These are phyloP conservation scores for Puccinia sorghi DNA, from an alignment of 1,284 basidiomycete species.

Conservation along the genomic window DNA sequence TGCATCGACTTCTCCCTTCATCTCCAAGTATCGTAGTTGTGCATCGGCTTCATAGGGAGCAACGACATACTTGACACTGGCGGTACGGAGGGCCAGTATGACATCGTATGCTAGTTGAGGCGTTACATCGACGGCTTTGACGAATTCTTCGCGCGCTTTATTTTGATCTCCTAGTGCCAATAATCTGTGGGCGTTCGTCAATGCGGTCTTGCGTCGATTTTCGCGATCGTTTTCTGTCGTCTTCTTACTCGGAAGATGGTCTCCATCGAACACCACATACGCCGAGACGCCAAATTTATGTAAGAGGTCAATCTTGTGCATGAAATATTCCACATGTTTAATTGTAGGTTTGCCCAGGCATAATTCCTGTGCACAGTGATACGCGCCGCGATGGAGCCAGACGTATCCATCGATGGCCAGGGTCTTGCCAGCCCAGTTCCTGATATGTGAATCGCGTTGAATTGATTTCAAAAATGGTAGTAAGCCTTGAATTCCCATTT, in stretches of 20 bases:
- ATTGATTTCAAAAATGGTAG: constrained; percentile 89
- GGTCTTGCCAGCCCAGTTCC: constrained; percentile 76
- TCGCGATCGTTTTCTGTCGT: constrained; percentile 68
- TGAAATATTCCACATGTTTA: constrained; percentile 95
- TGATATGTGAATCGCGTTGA: constrained; percentile 73
- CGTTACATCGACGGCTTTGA: constrained; percentile 91
- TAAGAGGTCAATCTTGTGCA: constrained; percentile 84
- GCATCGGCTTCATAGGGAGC: constrained; percentile 99
- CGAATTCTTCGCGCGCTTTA: constrained; percentile 82
- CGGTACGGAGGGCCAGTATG: constrained; percentile 83
- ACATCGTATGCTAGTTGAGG: constrained; percentile 96
- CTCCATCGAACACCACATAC: constrained; percentile 95
- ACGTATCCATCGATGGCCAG: constrained; percentile 87
- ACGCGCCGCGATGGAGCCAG: constrained; percentile 94
- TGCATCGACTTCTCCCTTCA: constrained; percentile 77
- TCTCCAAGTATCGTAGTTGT: constrained; percentile 90
- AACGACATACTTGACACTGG: constrained; percentile 79
- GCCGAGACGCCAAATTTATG: constrained; percentile 81
- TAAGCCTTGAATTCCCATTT: constrained; percentile 92
- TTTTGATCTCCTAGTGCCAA: constrained; percentile 73
- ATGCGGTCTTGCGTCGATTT: constrained; percentile 28
- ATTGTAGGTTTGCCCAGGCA: constrained; percentile 29
- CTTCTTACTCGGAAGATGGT: constrained; percentile 87
- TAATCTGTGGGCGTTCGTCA: constrained; percentile 70
- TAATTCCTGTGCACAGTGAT: constrained; percentile 69